Evolutionary conservation across 2,329 filamentous ascomycete genomes (phyloP).

Genomic region (Mycocentrospora acerina): DNA sequence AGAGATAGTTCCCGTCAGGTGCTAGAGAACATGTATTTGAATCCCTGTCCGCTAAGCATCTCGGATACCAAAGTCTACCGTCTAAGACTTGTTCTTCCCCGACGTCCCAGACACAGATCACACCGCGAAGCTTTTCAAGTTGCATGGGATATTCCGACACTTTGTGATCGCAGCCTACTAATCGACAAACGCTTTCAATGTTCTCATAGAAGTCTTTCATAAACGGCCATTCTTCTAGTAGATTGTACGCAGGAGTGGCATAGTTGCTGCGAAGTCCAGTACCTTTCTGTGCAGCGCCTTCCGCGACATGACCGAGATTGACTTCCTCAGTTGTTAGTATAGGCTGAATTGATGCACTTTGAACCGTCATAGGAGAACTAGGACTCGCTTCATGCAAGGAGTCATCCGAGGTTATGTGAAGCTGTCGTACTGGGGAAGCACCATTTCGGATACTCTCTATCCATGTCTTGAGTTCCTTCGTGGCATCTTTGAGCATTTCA

Average conservation of each 20-base stretch:
- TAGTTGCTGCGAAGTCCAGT: conserved; percentile 73
- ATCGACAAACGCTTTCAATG: conserved; percentile 54
- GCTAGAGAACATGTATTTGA: conserved; percentile 45
- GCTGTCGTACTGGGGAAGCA: conserved; percentile 17
- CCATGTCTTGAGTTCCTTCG: conserved; percentile 36
- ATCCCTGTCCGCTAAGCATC: conserved; percentile 38
- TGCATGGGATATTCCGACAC: conserved; percentile 68
- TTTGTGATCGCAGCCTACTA: conserved; percentile 67
- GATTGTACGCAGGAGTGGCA: conserved; percentile 82
- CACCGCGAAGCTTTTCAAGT: conserved; percentile 71
- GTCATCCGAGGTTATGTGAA: conserved; percentile 24
- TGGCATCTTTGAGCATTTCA: conserved; percentile 30
- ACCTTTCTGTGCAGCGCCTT: conserved; percentile 21
- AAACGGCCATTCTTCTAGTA: conserved; percentile 66
- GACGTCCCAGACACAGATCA: conserved; percentile 73
- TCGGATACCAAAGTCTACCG: conserved; percentile 45
- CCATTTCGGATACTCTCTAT: conserved; percentile 35
- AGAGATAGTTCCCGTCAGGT: conserved; percentile 49
- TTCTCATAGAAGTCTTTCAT: conserved; percentile 58
- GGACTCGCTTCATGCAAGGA: conserved; percentile 34
- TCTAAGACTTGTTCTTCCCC: conserved; percentile 71
- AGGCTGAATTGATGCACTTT: conserved; percentile 26
- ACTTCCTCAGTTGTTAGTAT: conserved; percentile 30
- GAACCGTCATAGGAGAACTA: conserved; percentile 25
- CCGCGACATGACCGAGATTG: conserved; percentile 21